Evolutionary conservation across 1,284 basidiomycete genomes (phyloP).

Genomic region (Singerocomus inundabilis): DNA sequence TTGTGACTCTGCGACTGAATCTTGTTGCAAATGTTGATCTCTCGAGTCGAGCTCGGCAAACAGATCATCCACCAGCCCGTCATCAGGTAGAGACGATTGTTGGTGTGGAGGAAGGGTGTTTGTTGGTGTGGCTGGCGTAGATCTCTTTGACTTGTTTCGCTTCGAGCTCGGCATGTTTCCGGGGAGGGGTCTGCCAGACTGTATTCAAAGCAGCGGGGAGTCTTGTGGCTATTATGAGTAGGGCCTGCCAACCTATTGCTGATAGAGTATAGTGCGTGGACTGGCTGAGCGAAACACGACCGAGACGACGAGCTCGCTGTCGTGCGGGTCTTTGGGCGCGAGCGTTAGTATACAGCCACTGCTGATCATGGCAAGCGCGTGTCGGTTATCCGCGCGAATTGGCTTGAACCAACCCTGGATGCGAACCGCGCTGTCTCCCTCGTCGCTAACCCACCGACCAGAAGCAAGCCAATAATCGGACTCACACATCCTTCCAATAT

Average conservation of each 20-base stretch:
- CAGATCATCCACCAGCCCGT: conserved; percentile 68
- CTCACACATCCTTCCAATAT: background rate
- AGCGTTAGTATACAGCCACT: conserved; percentile 6
- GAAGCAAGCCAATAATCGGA: background rate
- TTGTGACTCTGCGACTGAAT: conserved; percentile 50
- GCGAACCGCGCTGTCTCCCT: background rate
- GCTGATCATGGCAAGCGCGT: conserved; percentile 14
- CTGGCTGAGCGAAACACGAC: too few species aligned
- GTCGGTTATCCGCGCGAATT: conserved; percentile 3
- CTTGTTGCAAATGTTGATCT: conserved; percentile 47
- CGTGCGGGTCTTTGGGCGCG: too few species aligned
- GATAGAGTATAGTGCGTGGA: background rate
- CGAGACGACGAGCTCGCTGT: too few species aligned
- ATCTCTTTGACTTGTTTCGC: conserved; percentile 54
- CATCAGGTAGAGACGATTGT: conserved; percentile 34
- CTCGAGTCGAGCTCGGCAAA: conserved; percentile 68
- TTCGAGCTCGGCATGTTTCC: conserved; percentile 42
- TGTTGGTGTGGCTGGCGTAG: conserved; percentile 28
- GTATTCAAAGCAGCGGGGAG: background rate
- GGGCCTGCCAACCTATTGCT: too few species aligned
- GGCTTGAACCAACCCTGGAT: background rate
- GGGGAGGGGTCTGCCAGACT: background rate
- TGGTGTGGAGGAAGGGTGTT: conserved; percentile 16
- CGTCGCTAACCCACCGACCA: background rate
- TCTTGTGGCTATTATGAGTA: conserved; percentile 9